Percentiles rank a stretch among this genome's conserved stretches.
Evolutionary conservation across 257 asterid species (phyloP).

Genomic region (Verbascum thapsus): DNA sequence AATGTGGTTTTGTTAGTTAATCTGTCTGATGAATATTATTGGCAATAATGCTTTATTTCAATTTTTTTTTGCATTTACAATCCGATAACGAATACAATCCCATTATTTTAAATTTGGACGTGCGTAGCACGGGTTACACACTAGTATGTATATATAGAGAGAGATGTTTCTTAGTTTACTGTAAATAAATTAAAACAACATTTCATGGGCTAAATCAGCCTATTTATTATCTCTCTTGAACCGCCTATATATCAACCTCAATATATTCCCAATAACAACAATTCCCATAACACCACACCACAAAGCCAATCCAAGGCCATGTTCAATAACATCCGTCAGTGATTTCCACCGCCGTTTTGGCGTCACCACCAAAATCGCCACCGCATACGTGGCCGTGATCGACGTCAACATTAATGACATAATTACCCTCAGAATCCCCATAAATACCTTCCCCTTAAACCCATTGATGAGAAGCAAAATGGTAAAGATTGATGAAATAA

Average conservation of each 20-base stretch:
- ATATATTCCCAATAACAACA: constrained; percentile 46
- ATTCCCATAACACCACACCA: constrained; percentile 52
- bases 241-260: constrained; percentile 41
- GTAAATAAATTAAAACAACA: too few relatives aligned
- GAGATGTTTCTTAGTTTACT: too few relatives aligned
- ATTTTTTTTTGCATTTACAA: too few relatives aligned
- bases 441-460: constrained; percentile 31
- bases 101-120: too few relatives aligned
- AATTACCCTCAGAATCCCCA: constrained; percentile 57
- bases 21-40: too few relatives aligned
- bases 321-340: constrained; percentile 28
- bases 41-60: too few relatives aligned
- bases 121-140: too few relatives aligned
- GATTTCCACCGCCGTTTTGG: constrained; percentile 33
- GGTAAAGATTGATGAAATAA: constrained; percentile 54
- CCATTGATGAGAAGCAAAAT: constrained; percentile 61
- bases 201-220: too few relatives aligned
- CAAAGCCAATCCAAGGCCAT: constrained; percentile 19
- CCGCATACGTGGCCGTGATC: constrained; percentile 43
- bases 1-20: too few relatives aligned
- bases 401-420: constrained; percentile 56
- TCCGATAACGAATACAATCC: too few relatives aligned
- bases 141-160: too few relatives aligned
- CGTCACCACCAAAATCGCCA: constrained; percentile 37
- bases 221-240: too few relatives aligned